Evolutionary conservation across 2,329 filamentous ascomycete species (phyloP).

Genomic region (Aspergillus proliferans): DNA sequence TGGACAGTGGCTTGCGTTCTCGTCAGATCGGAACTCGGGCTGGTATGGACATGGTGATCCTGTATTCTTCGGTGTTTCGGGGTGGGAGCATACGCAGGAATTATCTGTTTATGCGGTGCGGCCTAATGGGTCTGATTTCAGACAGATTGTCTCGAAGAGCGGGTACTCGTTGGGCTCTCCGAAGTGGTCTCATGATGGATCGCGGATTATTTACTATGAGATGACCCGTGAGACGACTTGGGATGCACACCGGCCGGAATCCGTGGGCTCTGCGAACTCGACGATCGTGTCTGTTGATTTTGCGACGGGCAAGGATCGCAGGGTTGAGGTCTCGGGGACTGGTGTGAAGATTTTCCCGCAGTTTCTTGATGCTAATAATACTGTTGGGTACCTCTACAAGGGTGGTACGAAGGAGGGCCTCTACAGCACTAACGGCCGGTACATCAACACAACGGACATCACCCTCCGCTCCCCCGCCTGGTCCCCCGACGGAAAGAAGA

Average conservation of each 20-base stretch:
- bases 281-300: constrained; percentile 33
- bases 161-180: constrained; percentile 36
- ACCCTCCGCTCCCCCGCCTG: constrained; percentile 19
- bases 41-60: constrained; percentile 38
- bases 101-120: constrained; percentile 38
- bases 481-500: constrained; percentile 27
- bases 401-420: constrained; percentile 20
- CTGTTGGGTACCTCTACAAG: constrained; percentile 17
- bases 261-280: constrained; percentile 10
- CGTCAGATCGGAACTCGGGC: constrained; percentile 37
- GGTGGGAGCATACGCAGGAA: constrained; percentile 40
- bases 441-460: constrained; percentile 2
- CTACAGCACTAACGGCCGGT: constrained; percentile 18
- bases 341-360: constrained; percentile 27
- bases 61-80: constrained; percentile 20
- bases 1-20: constrained; percentile 38
- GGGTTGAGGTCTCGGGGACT: constrained; percentile 22
- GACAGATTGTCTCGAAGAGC: constrained; percentile 25
- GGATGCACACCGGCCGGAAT: constrained; percentile 27
- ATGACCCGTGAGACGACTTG: constrained; percentile 36
- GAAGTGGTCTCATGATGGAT: constrained; percentile 33
- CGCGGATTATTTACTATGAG: constrained; percentile 35
- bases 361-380: constrained; percentile 24
- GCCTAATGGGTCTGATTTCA: constrained; percentile 33
- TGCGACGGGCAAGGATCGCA: constrained; percentile 30